phyloP scores from a whole-genome alignment of 805 yeast species.

The Yamadazyma akitaensis region DNA sequence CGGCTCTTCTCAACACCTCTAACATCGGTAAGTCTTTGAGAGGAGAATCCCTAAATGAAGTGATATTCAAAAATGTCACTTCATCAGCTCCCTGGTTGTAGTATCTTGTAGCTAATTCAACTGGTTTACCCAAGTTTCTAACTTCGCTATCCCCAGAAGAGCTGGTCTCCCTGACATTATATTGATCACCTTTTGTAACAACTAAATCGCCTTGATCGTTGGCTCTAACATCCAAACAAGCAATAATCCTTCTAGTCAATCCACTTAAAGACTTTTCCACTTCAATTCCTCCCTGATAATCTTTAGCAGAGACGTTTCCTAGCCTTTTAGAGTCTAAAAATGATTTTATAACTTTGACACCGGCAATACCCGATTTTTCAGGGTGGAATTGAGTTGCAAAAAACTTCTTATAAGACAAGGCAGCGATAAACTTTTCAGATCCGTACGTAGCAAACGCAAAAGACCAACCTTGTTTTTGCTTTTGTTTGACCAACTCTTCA shows the following conservation, averaged over 20 bases:
- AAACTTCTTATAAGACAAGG: slow-evolving; percentile 68
- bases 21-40: slow-evolving; percentile 92
- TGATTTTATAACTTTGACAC: slow-evolving; percentile 68
- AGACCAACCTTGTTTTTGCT: slow-evolving; percentile 56
- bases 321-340: slow-evolving; percentile 53
- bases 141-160: slow-evolving; percentile 51
- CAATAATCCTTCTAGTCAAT: slow-evolving; percentile 85
- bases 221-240: slow-evolving; percentile 94
- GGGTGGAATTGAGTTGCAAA: slow-evolving; percentile 99
- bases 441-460: slow-evolving; percentile 74
- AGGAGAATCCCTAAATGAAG: slow-evolving; percentile 94
- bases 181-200: slow-evolving; percentile 98
- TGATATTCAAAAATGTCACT: slow-evolving; percentile 89
- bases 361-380: slow-evolving; percentile 94
- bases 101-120: slow-evolving; percentile 85
- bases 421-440: slow-evolving; percentile 76
- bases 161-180: slow-evolving; percentile 79
- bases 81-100: slow-evolving; percentile 97
- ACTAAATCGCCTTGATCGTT: slow-evolving; percentile 94
- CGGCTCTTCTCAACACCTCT: slow-evolving; percentile 77
- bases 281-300: slow-evolving; percentile 14
- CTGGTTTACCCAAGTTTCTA: slow-evolving; percentile 95
- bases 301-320: slow-evolving; percentile 18
- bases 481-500: slow-evolving; percentile 24
- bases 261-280: slow-evolving; percentile 48